Percentiles rank a stretch among this genome's conserved stretches.
Evolutionary conservation across 768 basidiomycete species (phyloP).

Genomic region (Leccinum aurantiacum): DNA sequence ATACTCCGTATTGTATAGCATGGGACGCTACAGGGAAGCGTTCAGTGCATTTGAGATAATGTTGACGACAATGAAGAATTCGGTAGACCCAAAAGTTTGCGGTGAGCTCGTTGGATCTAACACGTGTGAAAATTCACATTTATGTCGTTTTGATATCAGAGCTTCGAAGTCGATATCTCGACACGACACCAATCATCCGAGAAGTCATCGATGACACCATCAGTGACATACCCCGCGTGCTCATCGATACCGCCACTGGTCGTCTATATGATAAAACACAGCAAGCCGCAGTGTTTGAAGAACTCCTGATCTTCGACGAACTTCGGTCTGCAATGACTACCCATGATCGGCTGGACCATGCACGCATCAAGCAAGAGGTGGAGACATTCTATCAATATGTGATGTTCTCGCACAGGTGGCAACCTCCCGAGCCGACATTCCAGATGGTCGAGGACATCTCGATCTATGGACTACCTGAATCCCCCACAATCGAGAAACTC

Average conservation of each 20-base stretch:
- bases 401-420: not conserved
- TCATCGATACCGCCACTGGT: not conserved
- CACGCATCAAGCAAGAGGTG: not conserved
- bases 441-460: not conserved
- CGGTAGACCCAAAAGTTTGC: not conserved
- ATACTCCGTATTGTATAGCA: not conserved
- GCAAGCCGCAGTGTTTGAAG: too few relatives aligned
- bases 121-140: not conserved
- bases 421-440: not conserved
- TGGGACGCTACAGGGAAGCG: not conserved
- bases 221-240: not conserved
- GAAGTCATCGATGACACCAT: not conserved
- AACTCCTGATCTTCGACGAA: too few relatives aligned
- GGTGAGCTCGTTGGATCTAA: not conserved
- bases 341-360: not conserved
- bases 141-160: not conserved
- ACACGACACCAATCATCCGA: not conserved
- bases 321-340: too few relatives aligned
- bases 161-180: not conserved
- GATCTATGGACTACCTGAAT: not conserved
- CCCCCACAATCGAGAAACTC: not conserved
- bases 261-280: not conserved
- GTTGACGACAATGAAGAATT: not conserved
- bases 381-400: not conserved
- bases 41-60: not conserved